A percentile compares a stretch with the other conserved stretches of the same genome.
phyloP scores from a whole-genome alignment of 2,329 filamentous ascomycete genomes.

The Myriangium duriaei region DNA sequence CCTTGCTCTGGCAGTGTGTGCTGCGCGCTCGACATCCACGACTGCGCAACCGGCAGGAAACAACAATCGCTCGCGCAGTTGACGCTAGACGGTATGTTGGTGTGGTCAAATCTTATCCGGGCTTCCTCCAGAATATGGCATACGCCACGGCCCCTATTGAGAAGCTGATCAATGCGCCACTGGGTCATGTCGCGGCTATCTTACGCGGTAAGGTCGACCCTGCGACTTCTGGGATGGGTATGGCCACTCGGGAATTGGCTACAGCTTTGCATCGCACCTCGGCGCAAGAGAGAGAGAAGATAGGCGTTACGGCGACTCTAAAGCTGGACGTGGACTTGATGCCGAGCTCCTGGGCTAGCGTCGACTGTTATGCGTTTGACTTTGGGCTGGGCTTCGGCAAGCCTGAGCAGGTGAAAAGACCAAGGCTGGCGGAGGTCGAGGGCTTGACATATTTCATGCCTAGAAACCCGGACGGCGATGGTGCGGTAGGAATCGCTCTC shows the following conservation, averaged over 20 bases:
- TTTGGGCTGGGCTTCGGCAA: constrained; percentile 37
- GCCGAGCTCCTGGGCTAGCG: constrained; percentile 43
- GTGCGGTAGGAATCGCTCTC: constrained; percentile 35
- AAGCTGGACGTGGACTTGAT: constrained; percentile 34
- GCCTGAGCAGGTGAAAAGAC: constrained; percentile 37
- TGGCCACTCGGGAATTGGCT: constrained; percentile 29
- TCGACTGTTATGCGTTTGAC: constrained; percentile 33
- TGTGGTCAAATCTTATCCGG: constrained; percentile 35
- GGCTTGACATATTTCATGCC: constrained; percentile 41
- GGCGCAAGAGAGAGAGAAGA: constrained; percentile 23
- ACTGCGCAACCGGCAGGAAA: constrained; percentile 15
- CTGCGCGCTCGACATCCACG: constrained; percentile 30
- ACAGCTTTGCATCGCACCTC: constrained; percentile 25
- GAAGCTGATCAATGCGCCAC: constrained; percentile 19
- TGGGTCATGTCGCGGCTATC: constrained; percentile 24
- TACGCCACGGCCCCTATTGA: constrained; percentile 25
- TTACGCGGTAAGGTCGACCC: constrained; percentile 31
- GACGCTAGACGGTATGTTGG: constrained; percentile 33
- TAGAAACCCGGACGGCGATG: constrained; percentile 28
- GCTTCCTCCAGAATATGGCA: constrained; percentile 36
- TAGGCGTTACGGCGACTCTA: constrained; percentile 26
- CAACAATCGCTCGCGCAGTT: constrained; percentile 36
- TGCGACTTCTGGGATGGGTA: constrained; percentile 23
- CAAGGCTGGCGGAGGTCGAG: constrained; percentile 34
- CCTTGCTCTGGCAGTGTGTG: constrained; percentile 39